Evolutionary conservation across 768 basidiomycete genomes (phyloP).

Genomic region (Pleurotus djamor): DNA sequence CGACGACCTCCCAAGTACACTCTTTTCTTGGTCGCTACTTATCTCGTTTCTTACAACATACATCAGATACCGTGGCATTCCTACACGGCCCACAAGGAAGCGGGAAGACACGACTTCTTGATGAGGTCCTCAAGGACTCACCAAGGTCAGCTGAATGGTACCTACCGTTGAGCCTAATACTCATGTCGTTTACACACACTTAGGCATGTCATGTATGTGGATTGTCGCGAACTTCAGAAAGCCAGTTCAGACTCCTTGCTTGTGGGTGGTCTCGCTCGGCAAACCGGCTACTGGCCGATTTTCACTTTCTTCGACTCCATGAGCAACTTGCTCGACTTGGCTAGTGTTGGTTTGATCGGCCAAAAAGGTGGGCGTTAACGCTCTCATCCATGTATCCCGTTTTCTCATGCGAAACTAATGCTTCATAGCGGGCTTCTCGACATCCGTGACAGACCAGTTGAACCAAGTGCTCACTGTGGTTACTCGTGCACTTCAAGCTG

Average conservation of each 20-base stretch:
- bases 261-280: slow-evolving; percentile 65
- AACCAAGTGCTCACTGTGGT: slow-evolving; percentile 83
- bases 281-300: slow-evolving; percentile 89
- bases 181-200: neutral
- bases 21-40: slow-evolving; percentile 2
- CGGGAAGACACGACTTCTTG: slow-evolving; percentile 67
- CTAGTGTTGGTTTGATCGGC: slow-evolving; percentile 90
- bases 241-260: slow-evolving; percentile 67
- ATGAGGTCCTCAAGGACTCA: slow-evolving; percentile 46
- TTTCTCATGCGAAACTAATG: neutral
- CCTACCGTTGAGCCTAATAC: neutral
- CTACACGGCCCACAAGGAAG: slow-evolving; percentile 84
- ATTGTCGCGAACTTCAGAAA: slow-evolving; percentile 76
- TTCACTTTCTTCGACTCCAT: slow-evolving; percentile 84
- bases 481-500: slow-evolving; percentile 64
- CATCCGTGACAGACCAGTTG: slow-evolving; percentile 77
- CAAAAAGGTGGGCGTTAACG: slow-evolving; percentile 65
- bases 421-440: slow-evolving; percentile 73
- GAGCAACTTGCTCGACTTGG: slow-evolving; percentile 86
- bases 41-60: neutral
- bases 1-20: slow-evolving; percentile 69
- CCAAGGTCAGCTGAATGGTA: slow-evolving; percentile 40
- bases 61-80: slow-evolving; percentile 69
- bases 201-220: slow-evolving; percentile 77
- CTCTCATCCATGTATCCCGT: neutral